A percentile compares a stretch with the other conserved stretches of the same genome.
phyloP scores from a whole-genome alignment of 140 eudicot genomes.

The Bidens hawaiensis region DNA sequence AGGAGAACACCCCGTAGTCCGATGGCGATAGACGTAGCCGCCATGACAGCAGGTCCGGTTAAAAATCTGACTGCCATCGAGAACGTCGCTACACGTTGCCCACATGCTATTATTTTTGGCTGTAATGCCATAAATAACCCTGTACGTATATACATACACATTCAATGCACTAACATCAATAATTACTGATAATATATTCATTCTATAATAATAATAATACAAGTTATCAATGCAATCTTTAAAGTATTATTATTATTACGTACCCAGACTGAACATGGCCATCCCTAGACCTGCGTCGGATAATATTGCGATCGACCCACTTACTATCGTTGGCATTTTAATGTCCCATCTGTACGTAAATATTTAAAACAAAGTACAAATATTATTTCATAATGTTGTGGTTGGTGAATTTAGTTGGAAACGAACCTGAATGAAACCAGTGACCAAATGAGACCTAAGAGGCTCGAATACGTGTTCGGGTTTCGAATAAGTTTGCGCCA shows the following conservation, averaged over 20 bases:
- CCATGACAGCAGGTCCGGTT: slow-evolving; percentile 97
- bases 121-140: slow-evolving; percentile 98
- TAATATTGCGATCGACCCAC: slow-evolving; percentile 78
- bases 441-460: slow-evolving; percentile 89
- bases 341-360: slow-evolving; percentile 83
- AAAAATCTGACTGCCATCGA: slow-evolving; percentile 97
- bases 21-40: slow-evolving; percentile 90
- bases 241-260: not conserved
- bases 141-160: slow-evolving; percentile 18
- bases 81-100: slow-evolving; percentile 83
- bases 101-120: slow-evolving; percentile 94
- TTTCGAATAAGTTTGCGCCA: slow-evolving; percentile 97
- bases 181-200: not conserved
- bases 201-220: not conserved
- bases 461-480: slow-evolving; percentile 92
- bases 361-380: not conserved
- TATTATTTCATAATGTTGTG: not conserved
- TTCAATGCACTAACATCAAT: slow-evolving; percentile 16
- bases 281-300: slow-evolving; percentile 98
- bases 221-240: slow-evolving; percentile 5
- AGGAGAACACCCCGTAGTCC: slow-evolving; percentile 91
- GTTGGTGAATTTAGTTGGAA: not conserved
- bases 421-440: slow-evolving; percentile 71
- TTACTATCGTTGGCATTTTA: slow-evolving; percentile 87
- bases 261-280: slow-evolving; percentile 99